Base-by-base conservation (phyloP, 352 stramenopile genomes). In the Blastocystis sp. region DNA sequence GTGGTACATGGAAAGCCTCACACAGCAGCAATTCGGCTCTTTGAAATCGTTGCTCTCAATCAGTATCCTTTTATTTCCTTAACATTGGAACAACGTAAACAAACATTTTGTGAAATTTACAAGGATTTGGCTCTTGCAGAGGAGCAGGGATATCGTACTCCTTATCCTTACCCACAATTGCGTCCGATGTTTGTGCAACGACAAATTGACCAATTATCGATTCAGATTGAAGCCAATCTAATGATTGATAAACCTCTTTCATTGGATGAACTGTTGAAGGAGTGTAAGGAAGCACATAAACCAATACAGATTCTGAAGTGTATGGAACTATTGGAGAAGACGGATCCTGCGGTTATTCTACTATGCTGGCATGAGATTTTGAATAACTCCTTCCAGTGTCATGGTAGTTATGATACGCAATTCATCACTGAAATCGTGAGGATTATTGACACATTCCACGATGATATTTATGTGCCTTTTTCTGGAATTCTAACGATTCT, bases 151-250 rank as follows among this genome's bases (percentile, higher is more conserved):
- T 32, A 32, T 27, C 0, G 46, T 21, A 56, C 63, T 37, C 54
- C 46, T 12, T 61, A 42, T 61, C 51, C 71, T 2, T 83, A 83
- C n/a, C 1, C n/a, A 14, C 42, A 83, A 19, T 51, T 83, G 51
- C 19, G 24, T 29, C 46, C 37, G 5, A 27, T 56, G 3, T 27
- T 27, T n/a, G 29, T 83, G 51, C 46, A 49, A 14, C 27, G 12
- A 5, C 7, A 37, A 2, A 29, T 83, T n/a, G 21, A 46, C 11
- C 11, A 19, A 29, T 16, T 83, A 14, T 24, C n/a, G 49, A 16
- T 83, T 11, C 32, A 59, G 32, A 32, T 65, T 21, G 49, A 83
- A 27, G 21, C 52, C 12, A 32, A 42, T 49, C 21, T 67, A 37
- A 21, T 19, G 9, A 37, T 27, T 21, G 16, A 29, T 5, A 49